Evolutionary conservation across 1,284 basidiomycete genomes (phyloP), one percentile per base, ranked within the genome.

Genomic region (Leccinum huronense): DNA sequence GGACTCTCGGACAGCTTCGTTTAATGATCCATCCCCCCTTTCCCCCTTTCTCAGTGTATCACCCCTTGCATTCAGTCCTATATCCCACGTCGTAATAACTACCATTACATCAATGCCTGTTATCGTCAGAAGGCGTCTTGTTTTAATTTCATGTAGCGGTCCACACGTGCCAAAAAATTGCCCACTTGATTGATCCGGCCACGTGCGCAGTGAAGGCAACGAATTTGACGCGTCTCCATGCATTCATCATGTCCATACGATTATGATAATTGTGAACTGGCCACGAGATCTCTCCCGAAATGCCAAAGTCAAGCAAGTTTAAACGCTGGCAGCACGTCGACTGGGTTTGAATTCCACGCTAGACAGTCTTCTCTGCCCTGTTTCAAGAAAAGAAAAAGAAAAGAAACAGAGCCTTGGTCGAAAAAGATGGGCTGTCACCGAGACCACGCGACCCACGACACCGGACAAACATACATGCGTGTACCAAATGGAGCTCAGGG

Each of bases 251-350:
- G 19, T 27, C 48, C 48, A 51, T 51, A 51, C 48, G 48, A 51
- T 23, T 27, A 51, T 51, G 48, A 51, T 27, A 51, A 51, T 51
- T 27, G 30, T 2, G 51, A 33, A 33, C 16, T 33, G 54, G 30
- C 54, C 54, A 56, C 31, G 54, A 56, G 54, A 67, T 73, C 69
- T 59, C 14, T 42, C 42, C 31, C 30, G 27, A 31, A 45, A 48
- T 64, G 65, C 60, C 71, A 71, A 73, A 73, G 70, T 67, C 68
- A 74, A 72, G 72, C 72, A 57, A 48, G 53, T 56, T 57, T 64
- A 65, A 71, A 73, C 60, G 64, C 63, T 62, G 63, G 70, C 54
- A 61, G 61, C 63, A 66, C 62, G 63, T 71, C 62, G 59, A 57
- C 73, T 64, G 69, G 63, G 71, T 70, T 72, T 72, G 40, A 69